Base-by-base conservation (phyloP, 2,329 filamentous ascomycete species). In the Aspergillus tanneri region DNA sequence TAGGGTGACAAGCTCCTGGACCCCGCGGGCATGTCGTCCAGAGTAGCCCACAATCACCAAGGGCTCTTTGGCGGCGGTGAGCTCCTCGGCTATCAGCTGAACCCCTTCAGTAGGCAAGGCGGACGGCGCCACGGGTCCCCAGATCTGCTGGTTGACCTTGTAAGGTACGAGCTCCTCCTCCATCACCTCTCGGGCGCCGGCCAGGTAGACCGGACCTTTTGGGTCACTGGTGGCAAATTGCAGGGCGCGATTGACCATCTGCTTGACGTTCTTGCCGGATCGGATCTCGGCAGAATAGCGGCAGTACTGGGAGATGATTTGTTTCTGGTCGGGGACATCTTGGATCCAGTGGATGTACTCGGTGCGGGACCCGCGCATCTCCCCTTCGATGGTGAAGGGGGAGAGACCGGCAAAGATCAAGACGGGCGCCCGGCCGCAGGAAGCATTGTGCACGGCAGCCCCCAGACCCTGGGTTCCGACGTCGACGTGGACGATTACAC, bases 331-430 rank as follows among this genome's bases (percentile, higher is more conserved):
- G 0, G 86, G 87, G 2, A 90, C 85, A 67, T 92, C 87, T 61
- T 92, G 88, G 24, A 91, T 86, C 87, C 88, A 92, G 66, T 92
- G 88, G 57, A 90, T 91, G 65, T 88, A 91, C 68, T 92, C 88
- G 1, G 87, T 90, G 45, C 88, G 77, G n/a, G 80, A 85, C 10
- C 88, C 88, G 1, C 85, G 79, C 71, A 87, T 82, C 68, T 92
- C 88, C 12, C 88, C 88, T 59, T 90, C 86, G 23, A 85, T 78
- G 0, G 88, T 91, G 63, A 84, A 88, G 0, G 88, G 88, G 9
- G 84, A 88, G 12, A 91, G 72, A 4, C 88, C 88, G 1, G 88
- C 88, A 59, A 92, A 91, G 47, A 92, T 83, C 37, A 92, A 69
- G 3, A 92, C 83, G 0, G 88, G 88, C 0, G 84, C 84, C 40